Base-by-base conservation (phyloP, 768 basidiomycete genomes). In the Multifurca ochricompacta region DNA sequence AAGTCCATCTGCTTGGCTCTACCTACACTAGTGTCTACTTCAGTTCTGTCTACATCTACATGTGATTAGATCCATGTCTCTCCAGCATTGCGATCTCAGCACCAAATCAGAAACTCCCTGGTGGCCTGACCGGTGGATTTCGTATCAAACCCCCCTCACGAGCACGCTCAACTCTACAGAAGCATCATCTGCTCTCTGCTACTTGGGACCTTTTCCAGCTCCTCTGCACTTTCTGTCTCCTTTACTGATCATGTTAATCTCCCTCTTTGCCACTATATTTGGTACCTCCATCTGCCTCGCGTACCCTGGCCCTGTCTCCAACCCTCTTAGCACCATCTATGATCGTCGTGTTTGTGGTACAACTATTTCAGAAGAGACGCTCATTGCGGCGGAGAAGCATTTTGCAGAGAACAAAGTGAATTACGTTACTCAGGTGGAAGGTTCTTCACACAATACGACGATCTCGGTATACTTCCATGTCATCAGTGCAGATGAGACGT, bases 381-480 rank as follows among this genome's bases (percentile, higher is more conserved):
- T 74, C 47, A 60, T 61, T 27, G 63, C 59, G 5, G 65, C 67
- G 42, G 75, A 78, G 66, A 67, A 67, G 45, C 69, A 75, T 64
- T 78, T 76, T 63, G 56, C 62, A 13, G 67, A 66, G 27, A 68
- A 77, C 67, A 68, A 70, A 50, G 66, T 75, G n/a, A n/a, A n/a
- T 35, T 59, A 48, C 21, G 37, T 64, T 41, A n/a, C 55, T 8
- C 36, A 50, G 10, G 32, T 47, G 28, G 19, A 35, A 16, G 21
- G 27, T 4, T 59, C 43, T 23, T 54, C 62, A 21, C 56, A 58
- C 3, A 35, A 41, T 2, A 56, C 62, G 16, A 54, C 58, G 6
- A 39, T 76, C 19, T 64, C 71, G 59, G 68, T 77, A 31, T 70
- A 74, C 65, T 76, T 72, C 64, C 73, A 78, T 54, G 70, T 77